Evolutionary conservation across 2,329 filamentous ascomycete species (phyloP), one percentile per base, ranked within the genome.

Genomic region (Trichoderma pleuroti): DNA sequence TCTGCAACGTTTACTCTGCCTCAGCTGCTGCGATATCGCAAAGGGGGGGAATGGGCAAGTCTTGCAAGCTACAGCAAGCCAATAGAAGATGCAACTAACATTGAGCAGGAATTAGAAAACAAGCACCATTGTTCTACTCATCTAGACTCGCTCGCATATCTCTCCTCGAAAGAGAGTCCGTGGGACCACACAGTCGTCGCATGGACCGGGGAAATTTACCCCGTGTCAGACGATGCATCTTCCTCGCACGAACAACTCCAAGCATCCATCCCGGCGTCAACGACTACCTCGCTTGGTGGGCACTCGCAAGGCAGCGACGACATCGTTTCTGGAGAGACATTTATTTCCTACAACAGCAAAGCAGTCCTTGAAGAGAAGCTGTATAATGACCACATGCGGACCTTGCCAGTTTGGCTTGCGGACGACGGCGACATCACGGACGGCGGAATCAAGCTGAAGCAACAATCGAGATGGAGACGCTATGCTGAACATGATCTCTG

Each of bases 101-200:
- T 32, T 4, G 1, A 21, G 3, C 49, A 68, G 69, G 56, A 56
- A 21, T 12, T 68, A 9, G 32, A 61, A 5, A 52, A 89, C 71
- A 91, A 93, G 24, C 90, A 91, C 72, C 94, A 94, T 65, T 95
- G 94, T 67, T 97, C 95, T 10, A 93, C 95, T 16, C 86, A 98
- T 28, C 96, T 97, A 81, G 94, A 97, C 79, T 94, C 93, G 10
- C 93, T 98, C 78, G 88, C 90, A 64, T 91, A 97, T 80, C 89
- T 98, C 56, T 93, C 93, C 5, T 96, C 93, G 11, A 21, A 68
- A 6, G 86, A 91, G 56, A 90, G 91, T 2, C 90, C 91, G 21
- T 98, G 94, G 94, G 92, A 93, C 75, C 94, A 98, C 82, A 95
- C 91, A 0, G 87, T 97, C 3, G 92, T 98, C 64, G 94, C 93